Evolutionary conservation across 179 eudicot genomes (phyloP), one percentile per base, ranked within the genome.

Genomic region (Vitellaria paradoxa): DNA sequence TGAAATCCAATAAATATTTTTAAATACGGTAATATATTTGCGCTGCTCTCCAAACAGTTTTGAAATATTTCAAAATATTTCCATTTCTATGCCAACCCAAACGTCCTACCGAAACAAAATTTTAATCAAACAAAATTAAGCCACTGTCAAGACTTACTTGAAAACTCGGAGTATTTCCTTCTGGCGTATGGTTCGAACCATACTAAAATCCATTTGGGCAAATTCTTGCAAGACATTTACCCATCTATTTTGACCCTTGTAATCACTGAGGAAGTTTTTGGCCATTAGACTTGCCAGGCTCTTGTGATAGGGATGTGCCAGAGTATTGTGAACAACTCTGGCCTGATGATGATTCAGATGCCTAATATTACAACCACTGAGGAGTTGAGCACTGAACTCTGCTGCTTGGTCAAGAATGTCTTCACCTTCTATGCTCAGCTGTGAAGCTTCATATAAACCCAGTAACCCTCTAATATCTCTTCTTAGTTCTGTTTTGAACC

Each of bases 391-490:
- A 56, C 87, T 85, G 49, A 83, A 84, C 3, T 76, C 60, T 40
- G 50, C 83, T 5, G 89, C 92, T 20, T 85, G 80, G 61, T 88
- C 88, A 21, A 90, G 90, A 42, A 86, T 72, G 40, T 87, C 49
- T 71, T 93, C 98, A 37, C 85, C 88, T 74, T 79, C 81, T 11
- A 80, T 76, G 52, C 86, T 76, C 30, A 91, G 50, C 7, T 87
- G 87, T 30, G 91, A 80, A 5, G 93, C 94, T 85, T 91, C 96
- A 68, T 80, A 91, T 26, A 89, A 77, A 55, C 86, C 86, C 76
- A 85, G 24, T 53, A 93, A 61, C 24, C 91, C 92, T 20, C 67
- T 81, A 1, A 76, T 63, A 76, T 91, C 89, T 52, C 64, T 60
- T 47, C 63, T 66, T 26, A 87, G 72, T 64, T 79, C 64, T 26